Conservation (phyloP, 495 filamentous ascomycete genomes). For the Penicillium angulare region DNA sequence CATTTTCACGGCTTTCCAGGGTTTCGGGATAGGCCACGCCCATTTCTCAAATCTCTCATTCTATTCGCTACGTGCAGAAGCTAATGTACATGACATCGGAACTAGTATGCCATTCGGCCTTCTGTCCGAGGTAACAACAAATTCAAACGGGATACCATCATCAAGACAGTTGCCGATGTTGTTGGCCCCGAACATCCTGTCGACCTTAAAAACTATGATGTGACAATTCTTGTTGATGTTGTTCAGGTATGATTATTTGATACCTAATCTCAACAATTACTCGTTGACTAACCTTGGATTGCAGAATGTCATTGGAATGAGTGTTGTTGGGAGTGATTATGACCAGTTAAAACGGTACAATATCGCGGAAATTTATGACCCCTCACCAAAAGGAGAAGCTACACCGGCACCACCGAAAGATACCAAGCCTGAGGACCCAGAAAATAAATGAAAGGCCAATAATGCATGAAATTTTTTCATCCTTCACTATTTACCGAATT, state of each 20-base stretch:
- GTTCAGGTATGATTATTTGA: conserved; percentile 68
- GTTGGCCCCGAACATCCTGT: conserved; percentile 75
- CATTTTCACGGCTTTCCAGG: neutral
- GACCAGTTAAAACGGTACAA: conserved; percentile 71
- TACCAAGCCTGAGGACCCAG: too few species aligned
- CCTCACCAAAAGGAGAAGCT: conserved; percentile 31
- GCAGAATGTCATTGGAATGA: conserved; percentile 77
- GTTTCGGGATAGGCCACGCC: neutral
- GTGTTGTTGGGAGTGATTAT: conserved; percentile 68
- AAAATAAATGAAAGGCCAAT: too few species aligned
- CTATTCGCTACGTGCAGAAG: too few species aligned
- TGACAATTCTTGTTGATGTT: conserved; percentile 83
- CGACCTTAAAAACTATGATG: conserved; percentile 76
- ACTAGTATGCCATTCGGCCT: conserved; percentile 87
- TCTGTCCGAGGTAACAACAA: conserved; percentile 74
- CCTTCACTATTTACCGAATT: too few species aligned
- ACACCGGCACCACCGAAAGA: too few species aligned
- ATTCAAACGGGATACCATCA: conserved; percentile 71
- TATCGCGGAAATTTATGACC: conserved; percentile 62
- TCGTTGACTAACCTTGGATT: too few species aligned
- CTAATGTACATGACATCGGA: conserved; percentile 5
- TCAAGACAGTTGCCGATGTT: conserved; percentile 70
- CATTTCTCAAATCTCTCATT: neutral
- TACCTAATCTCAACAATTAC: too few species aligned
- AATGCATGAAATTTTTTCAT: too few species aligned